Percentiles rank a stretch among this genome's conserved stretches.
Conservation (phyloP, 2,329 filamentous ascomycete genomes). For the Trematosphaeria pertusa region DNA sequence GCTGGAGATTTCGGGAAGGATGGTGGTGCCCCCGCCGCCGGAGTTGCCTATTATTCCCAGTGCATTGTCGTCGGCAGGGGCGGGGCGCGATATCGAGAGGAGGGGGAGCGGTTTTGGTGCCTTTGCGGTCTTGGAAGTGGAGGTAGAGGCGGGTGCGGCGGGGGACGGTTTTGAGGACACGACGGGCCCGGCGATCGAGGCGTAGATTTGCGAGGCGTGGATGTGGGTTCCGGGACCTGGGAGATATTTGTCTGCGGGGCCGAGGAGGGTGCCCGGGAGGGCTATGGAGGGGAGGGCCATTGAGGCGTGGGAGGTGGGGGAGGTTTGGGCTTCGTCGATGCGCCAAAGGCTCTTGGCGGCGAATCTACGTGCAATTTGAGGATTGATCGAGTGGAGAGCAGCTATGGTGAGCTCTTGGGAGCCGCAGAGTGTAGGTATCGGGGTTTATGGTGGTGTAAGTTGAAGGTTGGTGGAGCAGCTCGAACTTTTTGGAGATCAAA, state of each 20-base stretch:
- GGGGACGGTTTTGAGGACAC: slow-evolving; percentile 35
- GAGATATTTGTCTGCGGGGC: slow-evolving; percentile 68
- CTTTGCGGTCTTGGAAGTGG: slow-evolving; percentile 58
- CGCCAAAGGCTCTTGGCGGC: too few relatives aligned
- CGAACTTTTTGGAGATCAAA: slow-evolving; percentile 32
- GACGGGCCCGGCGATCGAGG: slow-evolving; percentile 81
- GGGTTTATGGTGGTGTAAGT: not conserved
- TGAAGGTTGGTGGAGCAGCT: slow-evolving; percentile 2
- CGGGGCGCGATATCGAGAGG: slow-evolving; percentile 45
- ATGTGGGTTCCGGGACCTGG: slow-evolving; percentile 87
- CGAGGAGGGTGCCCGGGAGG: slow-evolving; percentile 83
- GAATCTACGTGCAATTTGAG: too few relatives aligned
- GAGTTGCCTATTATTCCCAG: slow-evolving; percentile 28
- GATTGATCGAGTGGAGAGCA: not conserved
- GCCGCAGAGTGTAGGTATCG: not conserved
- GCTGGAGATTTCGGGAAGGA: slow-evolving; percentile 81
- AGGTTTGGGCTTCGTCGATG: too few relatives aligned
- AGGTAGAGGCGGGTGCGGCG: slow-evolving; percentile 61
- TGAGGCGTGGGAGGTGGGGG: slow-evolving; percentile 4
- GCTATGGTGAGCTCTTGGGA: not conserved
- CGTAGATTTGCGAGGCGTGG: slow-evolving; percentile 74
- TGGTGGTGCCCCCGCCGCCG: slow-evolving; percentile 63
- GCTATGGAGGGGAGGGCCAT: slow-evolving; percentile 60
- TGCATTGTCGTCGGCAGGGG: slow-evolving; percentile 15
- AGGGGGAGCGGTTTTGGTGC: slow-evolving; percentile 46